phyloP scores from a whole-genome alignment of 495 filamentous ascomycete genomes.

The Pyronema omphalodes region DNA sequence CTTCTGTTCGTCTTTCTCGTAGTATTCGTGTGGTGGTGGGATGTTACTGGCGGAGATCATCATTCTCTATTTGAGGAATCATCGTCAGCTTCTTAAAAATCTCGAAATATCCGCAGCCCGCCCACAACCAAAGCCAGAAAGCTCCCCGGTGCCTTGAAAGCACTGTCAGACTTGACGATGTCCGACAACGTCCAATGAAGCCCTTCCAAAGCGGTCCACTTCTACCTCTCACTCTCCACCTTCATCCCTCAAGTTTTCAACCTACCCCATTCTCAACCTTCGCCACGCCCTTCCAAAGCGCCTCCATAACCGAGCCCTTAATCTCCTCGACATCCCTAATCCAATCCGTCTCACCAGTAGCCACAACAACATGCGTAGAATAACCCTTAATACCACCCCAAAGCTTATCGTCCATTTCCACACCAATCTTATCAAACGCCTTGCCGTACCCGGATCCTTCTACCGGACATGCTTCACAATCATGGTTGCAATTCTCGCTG shows the following conservation, averaged over 20 bases:
- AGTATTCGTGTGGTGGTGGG: constrained; percentile 46
- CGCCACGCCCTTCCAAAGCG: constrained; percentile 44
- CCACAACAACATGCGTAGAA: constrained; percentile 76
- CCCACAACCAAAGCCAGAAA: too few species aligned
- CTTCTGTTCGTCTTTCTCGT: constrained; percentile 35
- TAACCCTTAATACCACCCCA: constrained; percentile 81
- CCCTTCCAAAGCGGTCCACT: neutral
- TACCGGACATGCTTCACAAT: constrained; percentile 61
- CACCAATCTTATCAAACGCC: constrained; percentile 44
- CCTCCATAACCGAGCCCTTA: constrained; percentile 87
- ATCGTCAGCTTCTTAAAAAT: too few species aligned
- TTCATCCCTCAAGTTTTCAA: constrained; percentile 5
- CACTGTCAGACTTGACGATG: neutral
- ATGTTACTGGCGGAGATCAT: constrained; percentile 94
- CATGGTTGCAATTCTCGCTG: constrained; percentile 74
- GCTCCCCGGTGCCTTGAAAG: too few species aligned
- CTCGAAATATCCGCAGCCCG: too few species aligned
- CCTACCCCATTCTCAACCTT: constrained; percentile 58
- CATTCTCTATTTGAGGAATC: constrained; percentile 36
- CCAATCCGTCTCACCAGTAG: constrained; percentile 93
- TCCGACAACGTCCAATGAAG: too few species aligned
- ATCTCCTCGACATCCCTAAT: constrained; percentile 77
- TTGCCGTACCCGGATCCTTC: constrained; percentile 45
- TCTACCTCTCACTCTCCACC: neutral
- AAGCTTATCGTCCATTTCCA: constrained; percentile 60